Percentiles rank a stretch among this genome's conserved stretches.
phyloP scores from a whole-genome alignment of 2,329 filamentous ascomycete species.

The Elsinoe fawcettii region DNA sequence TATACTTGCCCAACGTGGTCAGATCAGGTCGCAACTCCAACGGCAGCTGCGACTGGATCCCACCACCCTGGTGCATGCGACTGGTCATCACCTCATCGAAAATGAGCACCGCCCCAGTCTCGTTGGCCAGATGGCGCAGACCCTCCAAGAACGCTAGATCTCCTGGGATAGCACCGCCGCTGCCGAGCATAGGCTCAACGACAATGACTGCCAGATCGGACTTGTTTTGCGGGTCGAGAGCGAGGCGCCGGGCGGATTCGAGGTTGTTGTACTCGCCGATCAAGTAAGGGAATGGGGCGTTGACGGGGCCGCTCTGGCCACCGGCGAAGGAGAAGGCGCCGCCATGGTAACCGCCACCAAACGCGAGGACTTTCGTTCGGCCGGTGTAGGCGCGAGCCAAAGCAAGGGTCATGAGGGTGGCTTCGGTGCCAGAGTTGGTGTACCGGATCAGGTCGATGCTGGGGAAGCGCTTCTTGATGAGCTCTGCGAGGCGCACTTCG shows the following conservation, averaged over 20 bases:
- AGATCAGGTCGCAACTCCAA: slow-evolving; percentile 50
- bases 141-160: too few relatives aligned
- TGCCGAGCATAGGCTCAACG: slow-evolving; percentile 59
- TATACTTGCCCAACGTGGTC: slow-evolving; percentile 57
- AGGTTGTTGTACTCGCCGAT: slow-evolving; percentile 56
- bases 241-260: slow-evolving; percentile 34
- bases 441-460: slow-evolving; percentile 51
- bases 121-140: too few relatives aligned
- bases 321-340: slow-evolving; percentile 42
- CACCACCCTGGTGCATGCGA: slow-evolving; percentile 46
- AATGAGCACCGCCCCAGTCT: too few relatives aligned
- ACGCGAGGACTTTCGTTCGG: slow-evolving; percentile 44
- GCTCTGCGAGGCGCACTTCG: slow-evolving; percentile 45
- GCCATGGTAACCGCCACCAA: slow-evolving; percentile 48
- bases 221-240: slow-evolving; percentile 16
- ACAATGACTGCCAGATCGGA: slow-evolving; percentile 54
- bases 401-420: slow-evolving; percentile 53
- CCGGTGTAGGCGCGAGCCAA: slow-evolving; percentile 44
- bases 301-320: slow-evolving; percentile 18
- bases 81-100: too few relatives aligned
- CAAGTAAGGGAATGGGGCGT: slow-evolving; percentile 49
- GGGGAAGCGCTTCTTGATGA: slow-evolving; percentile 48
- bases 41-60: slow-evolving; percentile 31
- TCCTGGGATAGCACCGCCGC: slow-evolving; percentile 51
- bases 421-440: slow-evolving; percentile 59